Conservation (phyloP, 2,329 filamentous ascomycete species). For the Cercospora sp. region DNA sequence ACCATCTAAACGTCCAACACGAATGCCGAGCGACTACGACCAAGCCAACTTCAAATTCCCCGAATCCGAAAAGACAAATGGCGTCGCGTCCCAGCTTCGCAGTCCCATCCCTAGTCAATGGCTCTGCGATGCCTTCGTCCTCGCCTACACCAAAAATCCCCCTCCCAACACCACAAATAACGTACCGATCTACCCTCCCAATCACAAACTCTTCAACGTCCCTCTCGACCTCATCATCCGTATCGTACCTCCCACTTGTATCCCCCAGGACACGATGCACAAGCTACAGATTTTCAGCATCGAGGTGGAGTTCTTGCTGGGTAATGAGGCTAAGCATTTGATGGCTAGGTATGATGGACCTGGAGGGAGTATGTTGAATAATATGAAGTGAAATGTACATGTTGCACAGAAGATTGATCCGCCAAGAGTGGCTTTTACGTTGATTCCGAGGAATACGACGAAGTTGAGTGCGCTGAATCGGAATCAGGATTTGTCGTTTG, state of each 20-base stretch:
- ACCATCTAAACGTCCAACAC: neutral
- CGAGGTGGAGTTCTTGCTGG: neutral
- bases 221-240: constrained; percentile 14
- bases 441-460: constrained; percentile 11
- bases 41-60: constrained; percentile 6
- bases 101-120: constrained; percentile 4
- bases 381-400: neutral
- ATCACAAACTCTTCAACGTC: neutral
- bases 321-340: neutral
- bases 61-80: neutral
- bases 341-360: neutral
- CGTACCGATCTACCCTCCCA: constrained; percentile 3
- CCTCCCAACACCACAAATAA: neutral
- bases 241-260: neutral
- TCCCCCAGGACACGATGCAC: constrained; percentile 3
- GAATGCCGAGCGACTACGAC: neutral
- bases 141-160: constrained; percentile 1
- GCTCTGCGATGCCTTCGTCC: constrained; percentile 11
- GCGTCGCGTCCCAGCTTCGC: neutral
- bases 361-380: neutral
- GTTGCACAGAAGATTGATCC: neutral
- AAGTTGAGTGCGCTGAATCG: neutral
- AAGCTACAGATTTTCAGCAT: constrained; percentile 14
- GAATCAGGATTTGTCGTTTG: constrained; percentile 15
- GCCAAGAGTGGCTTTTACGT: constrained; percentile 1